Percentiles rank a stretch among this genome's conserved stretches.
These are phyloP conservation scores for Puccinia sorghi DNA, from an alignment of 1,284 basidiomycete genomes.

Conservation along the genomic window DNA sequence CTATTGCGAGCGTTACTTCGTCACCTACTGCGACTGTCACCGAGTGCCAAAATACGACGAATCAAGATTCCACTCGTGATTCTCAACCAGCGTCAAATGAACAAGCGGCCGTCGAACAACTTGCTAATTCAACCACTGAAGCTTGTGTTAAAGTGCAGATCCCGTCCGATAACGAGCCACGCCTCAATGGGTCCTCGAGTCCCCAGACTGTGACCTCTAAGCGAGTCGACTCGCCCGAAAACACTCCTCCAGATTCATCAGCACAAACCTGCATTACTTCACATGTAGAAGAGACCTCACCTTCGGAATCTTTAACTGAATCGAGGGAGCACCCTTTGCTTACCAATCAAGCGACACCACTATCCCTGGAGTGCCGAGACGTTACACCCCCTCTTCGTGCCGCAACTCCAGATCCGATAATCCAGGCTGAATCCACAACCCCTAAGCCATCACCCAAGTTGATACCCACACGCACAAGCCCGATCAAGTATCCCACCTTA, in stretches of 20 bases:
- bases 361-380: background rate
- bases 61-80: background rate
- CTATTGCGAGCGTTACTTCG: background rate
- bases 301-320: slow-evolving; percentile 5
- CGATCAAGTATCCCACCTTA: slow-evolving; percentile 43
- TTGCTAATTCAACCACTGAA: background rate
- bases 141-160: background rate
- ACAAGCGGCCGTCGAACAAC: background rate
- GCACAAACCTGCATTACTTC: background rate
- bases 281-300: background rate
- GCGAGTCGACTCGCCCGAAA: background rate
- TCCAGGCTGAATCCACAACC: slow-evolving; percentile 1
- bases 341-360: background rate
- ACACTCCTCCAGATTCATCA: background rate
- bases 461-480: slow-evolving; percentile 35
- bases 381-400: background rate
- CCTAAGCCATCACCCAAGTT: slow-evolving; percentile 26
- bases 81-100: background rate
- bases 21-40: background rate
- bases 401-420: slow-evolving; percentile 2
- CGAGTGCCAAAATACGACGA: background rate
- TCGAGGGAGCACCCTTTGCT: background rate
- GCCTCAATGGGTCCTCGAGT: no score
- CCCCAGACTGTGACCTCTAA: background rate
- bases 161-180: background rate